These are phyloP conservation scores for Penicillium coffeae DNA, from an alignment of 495 filamentous ascomycete genomes.

Conservation along the genomic window DNA sequence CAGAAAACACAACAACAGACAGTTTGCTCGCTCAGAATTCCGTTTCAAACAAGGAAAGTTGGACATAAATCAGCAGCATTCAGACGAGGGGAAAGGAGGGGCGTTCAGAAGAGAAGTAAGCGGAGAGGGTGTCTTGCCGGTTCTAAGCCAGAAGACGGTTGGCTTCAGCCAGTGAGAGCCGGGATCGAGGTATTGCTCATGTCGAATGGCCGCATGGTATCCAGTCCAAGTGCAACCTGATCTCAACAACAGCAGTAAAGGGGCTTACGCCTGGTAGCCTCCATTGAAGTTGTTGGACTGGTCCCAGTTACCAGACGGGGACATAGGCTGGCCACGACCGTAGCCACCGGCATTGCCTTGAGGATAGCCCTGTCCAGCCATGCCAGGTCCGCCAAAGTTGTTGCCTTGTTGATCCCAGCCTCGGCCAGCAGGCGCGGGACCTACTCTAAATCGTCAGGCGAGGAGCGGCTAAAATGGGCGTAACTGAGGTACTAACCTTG, in stretches of 20 bases:
- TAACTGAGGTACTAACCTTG: conserved; percentile 47
- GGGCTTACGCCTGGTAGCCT: conserved; percentile 49
- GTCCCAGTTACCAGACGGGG: conserved; percentile 67
- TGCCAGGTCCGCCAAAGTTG: conserved; percentile 55
- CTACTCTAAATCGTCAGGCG: conserved; percentile 30
- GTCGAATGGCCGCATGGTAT: background rate
- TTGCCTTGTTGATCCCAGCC: conserved; percentile 60
- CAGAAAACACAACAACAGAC: conserved; percentile 29
- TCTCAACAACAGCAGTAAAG: conserved; percentile 3
- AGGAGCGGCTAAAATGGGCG: conserved; percentile 8
- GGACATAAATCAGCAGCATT: conserved; percentile 19
- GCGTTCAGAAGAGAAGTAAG: background rate
- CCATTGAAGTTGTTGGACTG: conserved; percentile 55
- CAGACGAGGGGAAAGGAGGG: conserved; percentile 9
- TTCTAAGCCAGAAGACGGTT: conserved; percentile 9
- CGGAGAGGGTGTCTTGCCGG: conserved; percentile 6
- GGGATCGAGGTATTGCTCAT: conserved; percentile 2
- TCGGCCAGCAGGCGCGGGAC: conserved; percentile 57
- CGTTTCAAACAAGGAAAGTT: conserved; percentile 32
- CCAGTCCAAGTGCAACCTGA: conserved; percentile 8
- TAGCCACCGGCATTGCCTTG: conserved; percentile 73
- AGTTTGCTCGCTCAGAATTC: conserved; percentile 45
- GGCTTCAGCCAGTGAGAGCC: conserved; percentile 14
- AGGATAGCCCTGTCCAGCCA: conserved; percentile 55
- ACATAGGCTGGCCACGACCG: conserved; percentile 72